These are phyloP conservation scores for Colletotrichum tamarilloi DNA, from an alignment of 2,329 filamentous ascomycete genomes.

Conservation along the genomic window DNA sequence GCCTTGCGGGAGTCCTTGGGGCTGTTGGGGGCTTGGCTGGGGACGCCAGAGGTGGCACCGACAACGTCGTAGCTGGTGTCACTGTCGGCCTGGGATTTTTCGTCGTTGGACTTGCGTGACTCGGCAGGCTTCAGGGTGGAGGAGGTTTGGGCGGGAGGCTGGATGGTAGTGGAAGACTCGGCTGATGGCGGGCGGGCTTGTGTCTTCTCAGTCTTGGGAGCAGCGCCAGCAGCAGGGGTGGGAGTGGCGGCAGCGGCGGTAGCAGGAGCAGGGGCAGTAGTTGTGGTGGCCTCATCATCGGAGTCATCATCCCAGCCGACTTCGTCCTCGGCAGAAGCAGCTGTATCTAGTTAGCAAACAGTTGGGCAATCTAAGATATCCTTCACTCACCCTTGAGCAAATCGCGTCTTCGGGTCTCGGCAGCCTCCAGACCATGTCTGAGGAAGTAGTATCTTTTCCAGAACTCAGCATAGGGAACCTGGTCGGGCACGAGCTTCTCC, in stretches of 20 bases:
- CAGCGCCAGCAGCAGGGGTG: slow-evolving; percentile 21
- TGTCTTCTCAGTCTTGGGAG: slow-evolving; percentile 42
- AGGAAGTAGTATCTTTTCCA: slow-evolving; percentile 98
- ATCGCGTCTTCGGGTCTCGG: slow-evolving; percentile 88
- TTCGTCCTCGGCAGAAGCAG: slow-evolving; percentile 78
- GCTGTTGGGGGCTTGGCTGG: slow-evolving; percentile 80
- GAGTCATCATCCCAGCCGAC: slow-evolving; percentile 79
- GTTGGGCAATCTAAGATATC: not conserved
- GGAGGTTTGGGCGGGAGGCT: slow-evolving; percentile 55
- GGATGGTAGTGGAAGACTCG: slow-evolving; percentile 70
- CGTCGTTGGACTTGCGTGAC: slow-evolving; percentile 82
- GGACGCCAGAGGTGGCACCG: slow-evolving; percentile 77
- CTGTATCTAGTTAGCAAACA: slow-evolving; percentile 49
- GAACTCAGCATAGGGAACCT: slow-evolving; percentile 88
- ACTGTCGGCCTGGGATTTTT: slow-evolving; percentile 90
- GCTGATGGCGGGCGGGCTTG: slow-evolving; percentile 58
- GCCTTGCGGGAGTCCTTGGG: slow-evolving; percentile 67
- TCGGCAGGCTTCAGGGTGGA: slow-evolving; percentile 69
- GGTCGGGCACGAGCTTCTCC: slow-evolving; percentile 95
- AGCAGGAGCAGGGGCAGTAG: slow-evolving; percentile 50
- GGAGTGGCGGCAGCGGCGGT: slow-evolving; percentile 42
- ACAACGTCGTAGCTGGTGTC: slow-evolving; percentile 97
- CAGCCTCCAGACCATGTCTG: slow-evolving; percentile 90
- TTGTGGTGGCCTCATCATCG: slow-evolving; percentile 53
- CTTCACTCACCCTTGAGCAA: slow-evolving; percentile 82